Conservation (phyloP, 2,329 filamentous ascomycete genomes). For the Colletotrichum tofieldiae region DNA sequence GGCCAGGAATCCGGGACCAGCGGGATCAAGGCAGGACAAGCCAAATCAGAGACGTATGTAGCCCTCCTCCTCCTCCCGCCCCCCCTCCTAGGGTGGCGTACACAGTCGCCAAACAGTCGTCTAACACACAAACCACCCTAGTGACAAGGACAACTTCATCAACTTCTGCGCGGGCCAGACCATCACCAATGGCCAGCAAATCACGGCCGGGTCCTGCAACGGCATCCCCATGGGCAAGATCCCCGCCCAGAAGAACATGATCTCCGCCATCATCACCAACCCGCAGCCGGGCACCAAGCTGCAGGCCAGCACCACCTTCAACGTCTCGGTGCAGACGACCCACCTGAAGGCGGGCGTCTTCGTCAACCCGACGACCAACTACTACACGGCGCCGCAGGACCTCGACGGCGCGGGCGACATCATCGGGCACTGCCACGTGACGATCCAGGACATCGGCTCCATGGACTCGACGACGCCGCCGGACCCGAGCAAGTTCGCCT, state of each 20-base stretch:
- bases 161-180: conserved; percentile 71
- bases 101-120: not conserved
- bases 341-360: conserved; percentile 69
- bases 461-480: conserved; percentile 56
- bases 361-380: conserved; percentile 68
- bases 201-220: conserved; percentile 68
- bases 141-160: conserved; percentile 70
- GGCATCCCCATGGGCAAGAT: conserved; percentile 73
- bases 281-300: conserved; percentile 61
- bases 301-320: conserved; percentile 59
- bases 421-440: conserved; percentile 66
- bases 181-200: conserved; percentile 69
- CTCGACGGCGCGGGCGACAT: conserved; percentile 58
- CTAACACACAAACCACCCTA: conserved; percentile 44
- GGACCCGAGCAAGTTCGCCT: conserved; percentile 61
- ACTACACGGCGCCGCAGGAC: conserved; percentile 69
- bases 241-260: conserved; percentile 65
- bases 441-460: conserved; percentile 63
- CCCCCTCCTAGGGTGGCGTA: not conserved
- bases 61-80: not conserved
- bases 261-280: conserved; percentile 67
- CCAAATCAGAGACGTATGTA: conserved; percentile 62
- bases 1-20: conserved; percentile 55
- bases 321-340: conserved; percentile 62
- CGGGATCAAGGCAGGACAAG: conserved; percentile 49